Conservation (phyloP, 305 asterid genomes). For the Coffea humblotiana region DNA sequence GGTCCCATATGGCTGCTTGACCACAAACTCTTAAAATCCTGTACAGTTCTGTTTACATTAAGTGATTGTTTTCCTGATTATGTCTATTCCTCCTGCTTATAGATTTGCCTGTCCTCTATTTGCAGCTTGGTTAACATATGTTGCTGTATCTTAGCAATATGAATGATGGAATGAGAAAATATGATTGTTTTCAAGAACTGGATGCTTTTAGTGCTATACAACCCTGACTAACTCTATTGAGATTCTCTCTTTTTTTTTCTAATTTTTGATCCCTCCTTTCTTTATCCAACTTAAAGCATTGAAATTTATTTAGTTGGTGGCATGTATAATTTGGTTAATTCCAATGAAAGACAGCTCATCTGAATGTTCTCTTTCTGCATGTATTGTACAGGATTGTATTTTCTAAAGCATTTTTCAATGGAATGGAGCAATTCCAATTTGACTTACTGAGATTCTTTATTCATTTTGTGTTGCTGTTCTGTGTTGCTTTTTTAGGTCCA, state of each 20-base stretch:
- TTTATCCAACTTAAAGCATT: neutral
- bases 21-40: neutral
- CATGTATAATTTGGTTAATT: neutral
- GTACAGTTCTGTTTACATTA: neutral
- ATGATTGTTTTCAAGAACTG: neutral
- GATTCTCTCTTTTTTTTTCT: neutral
- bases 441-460: neutral
- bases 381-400: neutral
- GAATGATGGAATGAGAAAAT: neutral
- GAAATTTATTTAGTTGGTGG: neutral
- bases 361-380: neutral
- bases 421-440: neutral
- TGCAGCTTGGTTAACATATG: neutral
- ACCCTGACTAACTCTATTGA: neutral
- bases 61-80: neutral
- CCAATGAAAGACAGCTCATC: neutral
- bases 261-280: neutral
- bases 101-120: neutral
- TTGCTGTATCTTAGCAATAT: neutral
- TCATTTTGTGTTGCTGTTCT: neutral
- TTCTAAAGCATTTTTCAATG: neutral
- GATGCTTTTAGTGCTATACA: neutral
- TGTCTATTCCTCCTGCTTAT: neutral
- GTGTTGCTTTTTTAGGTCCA: conserved; percentile 54
- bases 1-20: neutral